phyloP scores from a whole-genome alignment of 768 basidiomycete genomes.

The Lentinus brumalis region DNA sequence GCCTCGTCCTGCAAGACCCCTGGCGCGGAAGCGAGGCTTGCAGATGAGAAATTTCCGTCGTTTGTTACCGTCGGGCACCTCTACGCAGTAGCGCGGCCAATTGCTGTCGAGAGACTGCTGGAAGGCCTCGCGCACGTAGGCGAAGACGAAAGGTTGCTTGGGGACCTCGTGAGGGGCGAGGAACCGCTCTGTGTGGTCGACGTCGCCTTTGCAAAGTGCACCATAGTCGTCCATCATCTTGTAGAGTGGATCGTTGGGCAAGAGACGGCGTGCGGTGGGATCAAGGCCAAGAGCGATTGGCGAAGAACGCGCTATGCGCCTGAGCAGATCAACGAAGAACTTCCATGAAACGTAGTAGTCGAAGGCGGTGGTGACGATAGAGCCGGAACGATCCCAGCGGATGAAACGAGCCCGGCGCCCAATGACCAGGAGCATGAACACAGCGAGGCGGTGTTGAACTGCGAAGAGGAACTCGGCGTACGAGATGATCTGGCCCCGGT shows the following conservation, averaged over 20 bases:
- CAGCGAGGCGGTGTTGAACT: slow-evolving; percentile 4
- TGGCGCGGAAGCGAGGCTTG: background rate
- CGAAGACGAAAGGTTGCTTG: background rate
- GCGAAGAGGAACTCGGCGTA: slow-evolving; percentile 7
- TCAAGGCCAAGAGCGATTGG: slow-evolving; percentile 4
- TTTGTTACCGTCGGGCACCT: background rate
- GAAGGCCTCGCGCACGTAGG: slow-evolving; percentile 3
- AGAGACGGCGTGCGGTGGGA: slow-evolving; percentile 3
- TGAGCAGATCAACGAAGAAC: slow-evolving; percentile 3
- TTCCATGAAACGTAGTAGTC: slow-evolving; percentile 10
- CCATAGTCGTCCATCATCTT: background rate
- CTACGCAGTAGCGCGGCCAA: background rate
- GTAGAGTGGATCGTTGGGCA: background rate
- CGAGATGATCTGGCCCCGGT: slow-evolving; percentile 3
- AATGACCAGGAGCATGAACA: slow-evolving; percentile 11
- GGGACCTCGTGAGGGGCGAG: no score
- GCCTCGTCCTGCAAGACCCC: background rate
- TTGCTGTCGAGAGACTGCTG: background rate
- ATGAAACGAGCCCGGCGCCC: slow-evolving; percentile 5
- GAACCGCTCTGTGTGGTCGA: background rate
- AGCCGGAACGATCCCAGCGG: slow-evolving; percentile 15
- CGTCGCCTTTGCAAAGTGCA: background rate
- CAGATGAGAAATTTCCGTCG: background rate
- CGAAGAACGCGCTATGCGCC: background rate
- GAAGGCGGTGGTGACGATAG: background rate